These are phyloP conservation scores for Nicotiana paniculata DNA, from an alignment of 257 asterid species.

Conservation along the genomic window DNA sequence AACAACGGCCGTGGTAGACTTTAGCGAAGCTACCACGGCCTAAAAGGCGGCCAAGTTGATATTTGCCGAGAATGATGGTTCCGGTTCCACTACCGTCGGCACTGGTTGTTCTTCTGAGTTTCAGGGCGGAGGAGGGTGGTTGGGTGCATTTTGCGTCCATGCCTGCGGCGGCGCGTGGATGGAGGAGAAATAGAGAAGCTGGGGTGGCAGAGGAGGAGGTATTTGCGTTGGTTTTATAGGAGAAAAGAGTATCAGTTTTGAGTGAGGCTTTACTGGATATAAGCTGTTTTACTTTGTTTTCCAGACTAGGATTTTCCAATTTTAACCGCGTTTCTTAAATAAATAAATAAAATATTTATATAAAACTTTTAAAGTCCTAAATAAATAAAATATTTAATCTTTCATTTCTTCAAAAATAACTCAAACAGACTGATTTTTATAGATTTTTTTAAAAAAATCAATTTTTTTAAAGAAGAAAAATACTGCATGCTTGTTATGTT, in stretches of 20 bases:
- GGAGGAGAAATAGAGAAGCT: background rate
- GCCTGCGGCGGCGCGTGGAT: background rate
- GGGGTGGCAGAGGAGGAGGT: background rate
- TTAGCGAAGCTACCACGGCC: conserved; percentile 99
- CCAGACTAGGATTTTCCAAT: background rate
- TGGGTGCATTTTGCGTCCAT: conserved; percentile 32
- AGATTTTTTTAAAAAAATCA: too few species aligned
- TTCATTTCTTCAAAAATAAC: too few species aligned
- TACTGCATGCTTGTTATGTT: too few species aligned
- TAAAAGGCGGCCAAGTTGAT: conserved; percentile 58
- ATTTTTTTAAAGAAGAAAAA: too few species aligned
- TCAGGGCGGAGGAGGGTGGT: conserved; percentile 19
- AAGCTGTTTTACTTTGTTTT: background rate
- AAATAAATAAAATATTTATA: too few species aligned
- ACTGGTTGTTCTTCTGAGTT: conserved; percentile 36
- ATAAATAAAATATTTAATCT: too few species aligned
- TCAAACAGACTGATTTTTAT: too few species aligned
- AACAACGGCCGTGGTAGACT: conserved; percentile 51
- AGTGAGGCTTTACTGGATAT: background rate
- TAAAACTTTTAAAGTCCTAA: too few species aligned
- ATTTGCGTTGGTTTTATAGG: background rate
- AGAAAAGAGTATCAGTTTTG: background rate
- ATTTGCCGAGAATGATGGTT: conserved; percentile 55
- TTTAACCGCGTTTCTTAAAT: background rate
- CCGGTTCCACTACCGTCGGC: conserved; percentile 33